phyloP scores from a whole-genome alignment of 441 rosid species.

The Adansonia madagascariensis region DNA sequence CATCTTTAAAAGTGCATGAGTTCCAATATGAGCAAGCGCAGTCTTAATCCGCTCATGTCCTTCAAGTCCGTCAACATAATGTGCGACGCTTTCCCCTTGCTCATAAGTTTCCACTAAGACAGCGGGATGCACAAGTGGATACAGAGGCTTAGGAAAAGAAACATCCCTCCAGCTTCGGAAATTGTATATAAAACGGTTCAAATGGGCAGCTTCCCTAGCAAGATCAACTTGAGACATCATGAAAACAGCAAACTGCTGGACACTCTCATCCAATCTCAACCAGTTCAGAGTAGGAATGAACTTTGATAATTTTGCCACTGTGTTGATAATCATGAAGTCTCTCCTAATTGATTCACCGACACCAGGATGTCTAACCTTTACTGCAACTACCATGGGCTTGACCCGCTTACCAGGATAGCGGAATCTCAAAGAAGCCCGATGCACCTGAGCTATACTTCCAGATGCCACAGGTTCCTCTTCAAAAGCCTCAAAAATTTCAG shows the following conservation, averaged over 20 bases:
- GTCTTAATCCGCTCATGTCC: conserved; percentile 79
- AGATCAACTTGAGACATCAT: conserved; percentile 99
- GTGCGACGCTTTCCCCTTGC: conserved; percentile 91
- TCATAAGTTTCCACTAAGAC: conserved; percentile 98
- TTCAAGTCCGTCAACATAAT: conserved; percentile 77
- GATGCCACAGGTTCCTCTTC: conserved; percentile 97
- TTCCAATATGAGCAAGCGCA: conserved; percentile 95
- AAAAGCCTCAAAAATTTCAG: conserved; percentile 85
- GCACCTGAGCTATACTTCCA: conserved; percentile 99
- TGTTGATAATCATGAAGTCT: conserved; percentile 87
- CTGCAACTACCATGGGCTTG: conserved; percentile 88
- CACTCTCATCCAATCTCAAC: conserved; percentile 97
- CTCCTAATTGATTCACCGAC: conserved; percentile 97
- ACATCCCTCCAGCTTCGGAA: conserved; percentile 97
- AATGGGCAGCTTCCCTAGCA: conserved; percentile 98
- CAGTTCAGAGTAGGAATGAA: conserved; percentile 86
- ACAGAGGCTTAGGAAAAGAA: conserved; percentile 97
- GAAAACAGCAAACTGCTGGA: conserved; percentile 94
- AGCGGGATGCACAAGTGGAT: conserved; percentile 99
- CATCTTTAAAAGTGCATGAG: conserved; percentile 99
- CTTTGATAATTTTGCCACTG: conserved; percentile 72
- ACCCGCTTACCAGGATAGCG: conserved; percentile 80
- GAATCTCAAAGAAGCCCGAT: conserved; percentile 87
- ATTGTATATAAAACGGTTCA: conserved; percentile 93
- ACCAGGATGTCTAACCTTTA: conserved; percentile 99